Evolutionary conservation across 1,139 yeast species (phyloP), one percentile per base, ranked within the genome.

Genomic region (Candida dubliniensis): DNA sequence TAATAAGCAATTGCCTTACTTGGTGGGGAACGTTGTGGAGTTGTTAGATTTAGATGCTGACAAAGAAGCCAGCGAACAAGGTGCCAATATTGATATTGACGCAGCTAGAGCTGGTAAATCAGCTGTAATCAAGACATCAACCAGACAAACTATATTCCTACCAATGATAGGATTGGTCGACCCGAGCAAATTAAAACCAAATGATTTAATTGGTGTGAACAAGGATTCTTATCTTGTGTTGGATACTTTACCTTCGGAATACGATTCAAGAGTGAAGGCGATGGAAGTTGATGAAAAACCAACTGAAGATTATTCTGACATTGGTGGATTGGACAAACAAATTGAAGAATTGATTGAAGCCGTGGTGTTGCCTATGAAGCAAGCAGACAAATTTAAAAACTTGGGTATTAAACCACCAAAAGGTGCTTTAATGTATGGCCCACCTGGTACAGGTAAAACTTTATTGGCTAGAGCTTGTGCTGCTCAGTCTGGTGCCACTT

Each of bases 271-370:
- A 56, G 99, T 95, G 42, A 93, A 93, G 68, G 98, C 99, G 8
- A 93, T 93, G 99, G 99, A 93, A 67, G 98, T 95, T 40, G 99
- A 95, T 63, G 99, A 93, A 67, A 90, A 91, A 61, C 99, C 99
- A 45, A 87, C 96, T 1, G 99, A 93, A 65, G 90, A 96, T 18
- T 93, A 95, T 64, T 84, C 95, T 2, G 99, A 93, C 64, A 93
- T 93, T 56, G 99, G 99, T 58, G 99, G 99, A 6, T 76, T 95
- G 56, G 98, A 91, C 67, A 95, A 93, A 68, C 99, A 95, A 66
- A 95, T 95, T 57, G 99, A 93, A 67, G 99, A 93, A 67, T 76
- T 93, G 53, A 96, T 91, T 47, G 99, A 93, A 69, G 99, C 99
- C 0, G 96, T 93, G 43, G 99, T 93, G 26, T 77, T 93, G 50